A percentile compares a stretch with the other conserved stretches of the same genome.
Conservation (phyloP, 2,329 filamentous ascomycete genomes). For the Aspergillus sclerotialis region DNA sequence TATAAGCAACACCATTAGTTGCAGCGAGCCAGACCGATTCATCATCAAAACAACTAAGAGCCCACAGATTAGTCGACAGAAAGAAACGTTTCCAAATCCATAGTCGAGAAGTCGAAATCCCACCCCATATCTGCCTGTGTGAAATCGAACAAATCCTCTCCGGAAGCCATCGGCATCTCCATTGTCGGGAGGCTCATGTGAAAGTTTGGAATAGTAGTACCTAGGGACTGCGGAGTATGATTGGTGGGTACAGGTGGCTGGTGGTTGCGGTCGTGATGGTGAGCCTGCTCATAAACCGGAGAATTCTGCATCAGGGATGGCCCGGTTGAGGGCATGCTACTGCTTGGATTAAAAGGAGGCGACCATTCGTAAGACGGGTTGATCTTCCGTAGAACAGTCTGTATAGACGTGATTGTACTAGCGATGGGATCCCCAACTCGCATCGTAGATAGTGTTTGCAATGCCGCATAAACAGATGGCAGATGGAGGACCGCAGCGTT, state of each 20-base stretch:
- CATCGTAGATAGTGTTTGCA: slow-evolving; percentile 34
- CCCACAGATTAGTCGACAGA: too few relatives aligned
- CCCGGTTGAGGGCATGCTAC: too few relatives aligned
- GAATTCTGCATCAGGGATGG: too few relatives aligned
- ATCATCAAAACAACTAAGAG: too few relatives aligned
- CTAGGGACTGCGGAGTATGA: neutral
- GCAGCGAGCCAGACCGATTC: too few relatives aligned
- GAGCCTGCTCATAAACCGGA: neutral
- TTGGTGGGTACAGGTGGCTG: too few relatives aligned
- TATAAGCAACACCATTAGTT: too few relatives aligned
- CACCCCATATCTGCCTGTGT: slow-evolving; percentile 32
- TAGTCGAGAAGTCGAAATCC: slow-evolving; percentile 35
- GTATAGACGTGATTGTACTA: slow-evolving; percentile 23
- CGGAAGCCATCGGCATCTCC: slow-evolving; percentile 6
- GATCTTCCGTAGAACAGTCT: slow-evolving; percentile 26
- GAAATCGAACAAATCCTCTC: slow-evolving; percentile 28
- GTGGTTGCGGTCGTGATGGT: neutral
- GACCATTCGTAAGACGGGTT: slow-evolving; percentile 23
- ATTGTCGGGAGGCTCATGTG: neutral
- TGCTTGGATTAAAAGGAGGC: slow-evolving; percentile 1
- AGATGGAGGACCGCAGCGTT: slow-evolving; percentile 31
- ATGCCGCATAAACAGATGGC: slow-evolving; percentile 35
- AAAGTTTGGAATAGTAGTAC: neutral
- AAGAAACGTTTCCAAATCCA: slow-evolving; percentile 33
- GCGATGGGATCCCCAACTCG: slow-evolving; percentile 19